Base-by-base conservation (phyloP, 108 stramenopile genomes). In the Nannochloropsis salina region DNA sequence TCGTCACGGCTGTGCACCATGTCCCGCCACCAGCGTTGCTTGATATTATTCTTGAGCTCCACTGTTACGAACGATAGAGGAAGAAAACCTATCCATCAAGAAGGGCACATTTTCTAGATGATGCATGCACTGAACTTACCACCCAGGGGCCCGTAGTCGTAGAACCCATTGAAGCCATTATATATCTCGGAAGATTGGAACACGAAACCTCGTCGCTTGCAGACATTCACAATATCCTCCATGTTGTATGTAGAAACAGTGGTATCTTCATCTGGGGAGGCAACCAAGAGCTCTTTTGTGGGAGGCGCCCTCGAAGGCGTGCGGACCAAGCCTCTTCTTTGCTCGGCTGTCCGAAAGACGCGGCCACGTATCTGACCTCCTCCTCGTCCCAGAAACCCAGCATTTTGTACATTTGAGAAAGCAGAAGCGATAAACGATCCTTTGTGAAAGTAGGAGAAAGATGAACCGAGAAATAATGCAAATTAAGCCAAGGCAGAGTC, bases 81-180 rank as follows among this genome's bases (percentile, higher is more conserved):
- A n/a, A 8, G 8, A n/a, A n/a, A n/a, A 74, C 20, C 20, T n/a
- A 74, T 15, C 20, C 20, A 74, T 74, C 3, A 74, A 74, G 15
- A n/a, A n/a, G 4, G 61, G 61, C 61, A 74, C 20, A 15, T n/a
- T 15, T n/a, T n/a, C 20, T n/a, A 74, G n/a, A n/a, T 8, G 4
- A 96, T 88, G 86, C 96, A 95, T 9, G 91, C 85, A n/a, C 8
- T 74, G 5, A n/a, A 74, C 61, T 15, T 74, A 74, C 61, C 61
- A 41, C 98, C 98, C 43, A 99, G 86, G 5, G 97, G 97, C 40
- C 98, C 98, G 88, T 97, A 99, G 92, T 99, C 98, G 91, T 94
- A 99, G 89, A 97, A 97, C 83, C 96, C 96, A 43, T 95, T 94
- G 88, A 93, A 95, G 42, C 97, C 97, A 85, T 97, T 97, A 92